phyloP scores from a whole-genome alignment of 495 filamentous ascomycete genomes.

The Bryoglossum gracile region DNA sequence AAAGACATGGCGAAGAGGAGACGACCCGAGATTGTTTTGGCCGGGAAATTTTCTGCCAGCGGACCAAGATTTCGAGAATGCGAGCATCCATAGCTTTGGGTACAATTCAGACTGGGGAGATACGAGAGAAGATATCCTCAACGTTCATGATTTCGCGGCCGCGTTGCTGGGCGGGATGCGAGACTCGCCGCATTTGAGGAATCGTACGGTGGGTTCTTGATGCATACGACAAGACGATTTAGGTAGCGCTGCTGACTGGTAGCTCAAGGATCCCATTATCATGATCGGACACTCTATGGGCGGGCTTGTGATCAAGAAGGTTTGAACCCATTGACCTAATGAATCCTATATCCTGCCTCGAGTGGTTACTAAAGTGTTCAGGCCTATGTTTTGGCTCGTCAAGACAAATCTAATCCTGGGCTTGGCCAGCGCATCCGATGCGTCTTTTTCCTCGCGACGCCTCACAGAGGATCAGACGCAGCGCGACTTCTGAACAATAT shows the following conservation, averaged over 20 bases:
- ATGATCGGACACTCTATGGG: too few species aligned
- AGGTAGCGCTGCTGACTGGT: slow-evolving; percentile 14
- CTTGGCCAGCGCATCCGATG: too few species aligned
- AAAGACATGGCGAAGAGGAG: slow-evolving; percentile 22
- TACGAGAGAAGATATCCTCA: slow-evolving; percentile 28
- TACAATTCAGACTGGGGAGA: slow-evolving; percentile 20
- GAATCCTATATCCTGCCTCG: too few species aligned
- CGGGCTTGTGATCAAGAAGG: too few species aligned
- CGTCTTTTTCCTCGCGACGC: slow-evolving; percentile 47
- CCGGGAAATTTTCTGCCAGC: slow-evolving; percentile 17
- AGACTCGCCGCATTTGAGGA: not conserved
- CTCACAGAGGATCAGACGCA: slow-evolving; percentile 40
- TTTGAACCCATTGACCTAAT: too few species aligned
- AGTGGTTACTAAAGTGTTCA: too few species aligned
- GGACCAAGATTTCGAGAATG: slow-evolving; percentile 12
- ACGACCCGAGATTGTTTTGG: slow-evolving; percentile 14
- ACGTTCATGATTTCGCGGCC: slow-evolving; percentile 36
- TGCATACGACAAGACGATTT: slow-evolving; percentile 22
- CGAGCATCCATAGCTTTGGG: slow-evolving; percentile 17
- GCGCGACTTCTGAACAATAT: slow-evolving; percentile 35
- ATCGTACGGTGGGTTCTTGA: not conserved
- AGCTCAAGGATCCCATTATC: slow-evolving; percentile 5
- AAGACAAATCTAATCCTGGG: too few species aligned
- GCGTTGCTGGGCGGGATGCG: slow-evolving; percentile 28
- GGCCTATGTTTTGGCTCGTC: too few species aligned